These are phyloP conservation scores for Myxozyma sirexii DNA, from an alignment of 805 yeast species.

Conservation along the genomic window DNA sequence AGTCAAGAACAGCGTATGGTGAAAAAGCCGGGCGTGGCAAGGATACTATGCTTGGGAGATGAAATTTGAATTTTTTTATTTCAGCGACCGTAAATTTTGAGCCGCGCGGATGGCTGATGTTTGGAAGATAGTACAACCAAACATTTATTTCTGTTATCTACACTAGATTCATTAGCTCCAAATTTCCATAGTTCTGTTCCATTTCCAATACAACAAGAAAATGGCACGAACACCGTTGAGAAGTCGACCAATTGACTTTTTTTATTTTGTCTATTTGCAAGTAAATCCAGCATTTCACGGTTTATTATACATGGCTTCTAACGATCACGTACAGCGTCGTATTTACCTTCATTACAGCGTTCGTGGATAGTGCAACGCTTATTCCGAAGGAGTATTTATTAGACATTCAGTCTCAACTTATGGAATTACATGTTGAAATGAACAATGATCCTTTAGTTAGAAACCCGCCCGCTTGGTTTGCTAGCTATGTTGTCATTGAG, in stretches of 20 bases:
- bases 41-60: no score
- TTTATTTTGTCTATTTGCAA: constrained; percentile 2
- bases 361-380: neutral
- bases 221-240: neutral
- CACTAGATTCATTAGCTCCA: no score
- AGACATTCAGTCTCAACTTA: constrained; percentile 51
- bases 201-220: neutral
- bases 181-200: no score
- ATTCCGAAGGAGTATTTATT: constrained; percentile 17
- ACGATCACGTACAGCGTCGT: neutral
- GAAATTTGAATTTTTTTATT: no score
- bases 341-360: neutral
- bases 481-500: constrained; percentile 71
- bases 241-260: constrained; percentile 1
- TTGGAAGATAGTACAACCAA: no score
- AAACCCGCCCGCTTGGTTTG: constrained; percentile 71
- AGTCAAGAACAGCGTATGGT: neutral
- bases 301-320: neutral
- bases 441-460: constrained; percentile 74
- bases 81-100: no score
- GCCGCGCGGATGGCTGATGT: no score
- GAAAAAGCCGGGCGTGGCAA: no score
- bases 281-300: no score
- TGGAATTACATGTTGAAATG: constrained; percentile 59
- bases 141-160: no score